Conservation (phyloP, 768 basidiomycete species). For the Candolleomyces aberdarensis region DNA sequence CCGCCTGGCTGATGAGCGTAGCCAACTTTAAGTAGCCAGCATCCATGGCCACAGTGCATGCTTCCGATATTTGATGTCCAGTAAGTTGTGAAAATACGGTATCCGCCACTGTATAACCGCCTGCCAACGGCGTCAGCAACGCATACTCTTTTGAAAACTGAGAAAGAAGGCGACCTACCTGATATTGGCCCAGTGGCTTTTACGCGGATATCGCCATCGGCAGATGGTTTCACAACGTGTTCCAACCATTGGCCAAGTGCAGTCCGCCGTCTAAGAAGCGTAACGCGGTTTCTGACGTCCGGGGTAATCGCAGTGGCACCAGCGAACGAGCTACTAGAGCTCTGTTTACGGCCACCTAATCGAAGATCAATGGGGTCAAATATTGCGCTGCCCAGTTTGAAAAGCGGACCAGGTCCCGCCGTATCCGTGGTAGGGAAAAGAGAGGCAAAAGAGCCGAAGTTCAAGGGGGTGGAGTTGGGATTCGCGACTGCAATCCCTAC, state of each 20-base stretch:
- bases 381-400: constrained; percentile 83
- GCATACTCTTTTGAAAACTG: too few relatives aligned
- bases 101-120: constrained; percentile 40
- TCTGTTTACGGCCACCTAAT: constrained; percentile 36
- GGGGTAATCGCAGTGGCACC: constrained; percentile 40
- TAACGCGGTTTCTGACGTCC: constrained; percentile 61
- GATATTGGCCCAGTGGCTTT: constrained; percentile 25
- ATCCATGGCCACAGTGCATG: constrained; percentile 70
- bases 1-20: constrained; percentile 83
- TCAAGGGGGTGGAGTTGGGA: constrained; percentile 41
- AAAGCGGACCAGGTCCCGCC: constrained; percentile 74
- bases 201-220: constrained; percentile 64
- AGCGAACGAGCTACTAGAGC: constrained; percentile 2
- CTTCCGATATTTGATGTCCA: constrained; percentile 85
- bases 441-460: constrained; percentile 74
- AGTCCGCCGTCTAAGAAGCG: constrained; percentile 66
- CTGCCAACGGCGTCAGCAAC: constrained; percentile 13
- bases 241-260: constrained; percentile 86
- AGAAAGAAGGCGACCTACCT: constrained; percentile 14
- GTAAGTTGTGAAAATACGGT: constrained; percentile 76
- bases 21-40: constrained; percentile 82
- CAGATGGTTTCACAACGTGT: constrained; percentile 59
- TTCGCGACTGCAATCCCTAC: constrained; percentile 67
- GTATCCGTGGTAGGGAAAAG: constrained; percentile 70
- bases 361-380: constrained; percentile 81